Conservation (phyloP, 2,329 filamentous ascomycete genomes). For the Penicillium sp. region DNA sequence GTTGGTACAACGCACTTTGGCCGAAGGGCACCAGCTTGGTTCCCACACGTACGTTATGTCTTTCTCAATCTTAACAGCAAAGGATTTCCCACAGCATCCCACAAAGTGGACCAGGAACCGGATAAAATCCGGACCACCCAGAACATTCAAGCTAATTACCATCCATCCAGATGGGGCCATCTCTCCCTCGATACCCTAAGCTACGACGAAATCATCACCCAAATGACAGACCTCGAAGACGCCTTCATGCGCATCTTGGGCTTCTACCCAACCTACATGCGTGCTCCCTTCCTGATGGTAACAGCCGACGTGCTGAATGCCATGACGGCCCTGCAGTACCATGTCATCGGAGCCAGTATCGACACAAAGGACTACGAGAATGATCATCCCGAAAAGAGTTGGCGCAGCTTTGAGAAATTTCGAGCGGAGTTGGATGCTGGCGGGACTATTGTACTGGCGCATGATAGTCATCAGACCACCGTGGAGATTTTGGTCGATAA, state of each 20-base stretch:
- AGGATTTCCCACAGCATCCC: not conserved
- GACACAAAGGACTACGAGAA: slow-evolving; percentile 47
- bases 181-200: slow-evolving; percentile 37
- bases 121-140: not conserved
- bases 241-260: slow-evolving; percentile 44
- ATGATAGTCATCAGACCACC: slow-evolving; percentile 25
- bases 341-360: slow-evolving; percentile 44
- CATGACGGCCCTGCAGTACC: slow-evolving; percentile 46
- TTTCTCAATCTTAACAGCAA: not conserved
- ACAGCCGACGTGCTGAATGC: slow-evolving; percentile 32
- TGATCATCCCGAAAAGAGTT: slow-evolving; percentile 30
- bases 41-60: slow-evolving; percentile 43
- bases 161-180: slow-evolving; percentile 40
- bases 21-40: slow-evolving; percentile 47
- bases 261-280: slow-evolving; percentile 49
- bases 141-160: not conserved
- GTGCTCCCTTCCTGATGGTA: slow-evolving; percentile 46
- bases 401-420: slow-evolving; percentile 34
- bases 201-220: slow-evolving; percentile 29
- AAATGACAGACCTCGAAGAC: slow-evolving; percentile 46
- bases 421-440: slow-evolving; percentile 31
- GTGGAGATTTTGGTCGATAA: slow-evolving; percentile 32
- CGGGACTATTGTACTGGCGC: slow-evolving; percentile 33
- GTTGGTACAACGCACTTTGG: slow-evolving; percentile 29
- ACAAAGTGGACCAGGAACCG: not conserved